These are phyloP conservation scores for Claviceps purpurea DNA, from an alignment of 2,329 filamentous ascomycete species.

Conservation along the genomic window DNA sequence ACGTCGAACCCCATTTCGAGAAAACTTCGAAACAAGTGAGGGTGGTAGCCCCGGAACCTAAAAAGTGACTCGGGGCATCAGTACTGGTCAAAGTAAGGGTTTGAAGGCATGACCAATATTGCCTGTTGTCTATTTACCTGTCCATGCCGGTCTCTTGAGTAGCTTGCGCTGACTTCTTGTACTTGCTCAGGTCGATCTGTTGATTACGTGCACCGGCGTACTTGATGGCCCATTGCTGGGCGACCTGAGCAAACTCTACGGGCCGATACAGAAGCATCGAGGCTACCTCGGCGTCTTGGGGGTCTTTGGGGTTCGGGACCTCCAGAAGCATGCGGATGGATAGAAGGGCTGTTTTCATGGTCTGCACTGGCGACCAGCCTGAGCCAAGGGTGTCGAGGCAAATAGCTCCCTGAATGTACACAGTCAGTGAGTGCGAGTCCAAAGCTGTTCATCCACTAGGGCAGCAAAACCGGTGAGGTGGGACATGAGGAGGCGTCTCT, in stretches of 20 bases:
- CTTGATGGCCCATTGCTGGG: conserved; percentile 79
- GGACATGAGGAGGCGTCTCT: not conserved
- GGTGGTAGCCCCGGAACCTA: conserved; percentile 81
- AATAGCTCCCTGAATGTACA: conserved; percentile 64
- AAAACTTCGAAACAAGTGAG: conserved; percentile 69
- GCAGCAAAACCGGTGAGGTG: not conserved
- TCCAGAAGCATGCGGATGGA: conserved; percentile 88
- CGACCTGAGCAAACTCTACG: conserved; percentile 65
- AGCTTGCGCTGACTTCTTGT: conserved; percentile 20
- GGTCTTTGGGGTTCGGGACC: conserved; percentile 88
- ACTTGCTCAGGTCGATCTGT: conserved; percentile 23
- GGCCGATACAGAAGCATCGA: conserved; percentile 74
- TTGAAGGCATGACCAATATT: not conserved
- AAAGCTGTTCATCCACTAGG: not conserved
- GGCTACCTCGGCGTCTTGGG: conserved; percentile 91
- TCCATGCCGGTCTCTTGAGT: conserved; percentile 8
- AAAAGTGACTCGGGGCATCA: not conserved
- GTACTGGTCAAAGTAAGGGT: not conserved
- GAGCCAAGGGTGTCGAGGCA: conserved; percentile 84
- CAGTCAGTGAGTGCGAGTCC: not conserved
- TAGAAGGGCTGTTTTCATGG: conserved; percentile 87
- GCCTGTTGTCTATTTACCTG: conserved; percentile 15
- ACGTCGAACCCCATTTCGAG: conserved; percentile 85
- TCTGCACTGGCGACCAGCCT: conserved; percentile 92
- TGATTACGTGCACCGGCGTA: conserved; percentile 60